Evolutionary conservation across 371 early-diverging fungal genomes (phyloP).

Genomic region (Syncephalastrum racemosum): DNA sequence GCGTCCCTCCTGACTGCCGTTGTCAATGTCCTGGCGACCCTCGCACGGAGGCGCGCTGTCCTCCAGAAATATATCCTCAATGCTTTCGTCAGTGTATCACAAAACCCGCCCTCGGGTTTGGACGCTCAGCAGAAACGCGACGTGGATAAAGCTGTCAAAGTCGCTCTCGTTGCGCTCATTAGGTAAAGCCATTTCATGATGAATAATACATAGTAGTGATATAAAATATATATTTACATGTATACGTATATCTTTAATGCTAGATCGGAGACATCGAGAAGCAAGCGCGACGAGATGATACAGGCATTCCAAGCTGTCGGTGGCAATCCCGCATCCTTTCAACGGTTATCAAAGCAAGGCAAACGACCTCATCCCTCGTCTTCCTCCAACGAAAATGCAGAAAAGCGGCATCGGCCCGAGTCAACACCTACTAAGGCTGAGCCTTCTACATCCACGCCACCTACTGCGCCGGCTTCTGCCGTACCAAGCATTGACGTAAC

Average conservation of each 20-base stretch:
- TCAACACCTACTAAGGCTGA: too few species aligned
- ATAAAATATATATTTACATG: background rate
- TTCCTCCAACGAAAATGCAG: too few species aligned
- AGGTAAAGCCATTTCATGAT: constrained; percentile 24
- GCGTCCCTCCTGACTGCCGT: constrained; percentile 43
- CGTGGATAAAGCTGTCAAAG: constrained; percentile 41
- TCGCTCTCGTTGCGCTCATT: constrained; percentile 43
- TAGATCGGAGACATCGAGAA: constrained; percentile 31
- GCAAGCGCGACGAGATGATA: constrained; percentile 33
- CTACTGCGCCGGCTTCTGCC: too few species aligned
- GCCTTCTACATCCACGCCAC: too few species aligned
- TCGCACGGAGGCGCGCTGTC: constrained; percentile 37
- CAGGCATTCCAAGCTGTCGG: constrained; percentile 36
- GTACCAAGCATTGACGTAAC: too few species aligned
- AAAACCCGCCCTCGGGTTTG: constrained; percentile 23
- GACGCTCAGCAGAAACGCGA: constrained; percentile 39
- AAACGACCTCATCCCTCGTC: too few species aligned
- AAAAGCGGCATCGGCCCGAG: too few species aligned
- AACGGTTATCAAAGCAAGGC: background rate
- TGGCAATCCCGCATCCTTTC: constrained; percentile 46
- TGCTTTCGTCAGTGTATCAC: constrained; percentile 26
- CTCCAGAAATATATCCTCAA: constrained; percentile 25
- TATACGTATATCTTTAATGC: background rate
- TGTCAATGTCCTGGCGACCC: constrained; percentile 38
- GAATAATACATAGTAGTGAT: background rate